Evolutionary conservation across 257 asterid species (phyloP).

Genomic region (Nicotiana undulata): DNA sequence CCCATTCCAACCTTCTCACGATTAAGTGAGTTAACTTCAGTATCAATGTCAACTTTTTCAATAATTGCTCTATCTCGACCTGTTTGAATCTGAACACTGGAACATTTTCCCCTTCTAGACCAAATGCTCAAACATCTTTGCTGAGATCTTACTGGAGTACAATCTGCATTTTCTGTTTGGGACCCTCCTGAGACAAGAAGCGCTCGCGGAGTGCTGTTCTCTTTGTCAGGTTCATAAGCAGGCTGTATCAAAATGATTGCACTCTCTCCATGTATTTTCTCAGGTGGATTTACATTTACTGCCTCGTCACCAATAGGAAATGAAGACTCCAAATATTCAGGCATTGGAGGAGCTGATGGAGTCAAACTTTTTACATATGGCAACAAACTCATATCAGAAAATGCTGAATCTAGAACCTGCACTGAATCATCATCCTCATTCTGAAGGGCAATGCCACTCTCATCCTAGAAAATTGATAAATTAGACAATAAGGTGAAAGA

Average conservation of each 20-base stretch:
- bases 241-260: background rate
- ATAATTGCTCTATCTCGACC: conserved; percentile 23
- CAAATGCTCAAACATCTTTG: conserved; percentile 46
- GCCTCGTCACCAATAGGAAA: conserved; percentile 15
- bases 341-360: conserved; percentile 23
- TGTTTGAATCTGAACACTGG: conserved; percentile 40
- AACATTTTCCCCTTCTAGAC: conserved; percentile 63
- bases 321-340: conserved; percentile 19
- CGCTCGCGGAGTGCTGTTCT: background rate
- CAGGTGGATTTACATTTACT: background rate
- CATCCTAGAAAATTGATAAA: conserved; percentile 33
- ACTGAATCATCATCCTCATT: conserved; percentile 26
- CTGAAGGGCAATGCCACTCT: conserved; percentile 8
- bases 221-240: background rate
- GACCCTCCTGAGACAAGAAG: conserved; percentile 1
- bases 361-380: conserved; percentile 18
- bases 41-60: conserved; percentile 9
- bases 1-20: conserved; percentile 18
- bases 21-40: conserved; percentile 3
- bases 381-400: conserved; percentile 25
- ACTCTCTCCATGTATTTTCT: background rate
- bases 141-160: conserved; percentile 26
- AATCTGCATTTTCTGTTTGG: conserved; percentile 23
- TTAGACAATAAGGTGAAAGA: background rate
- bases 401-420: conserved; percentile 25